A percentile compares a stretch with the other conserved stretches of the same genome.
These are phyloP conservation scores for Clathrus columnatus DNA, from an alignment of 768 basidiomycete genomes.

Conservation along the genomic window DNA sequence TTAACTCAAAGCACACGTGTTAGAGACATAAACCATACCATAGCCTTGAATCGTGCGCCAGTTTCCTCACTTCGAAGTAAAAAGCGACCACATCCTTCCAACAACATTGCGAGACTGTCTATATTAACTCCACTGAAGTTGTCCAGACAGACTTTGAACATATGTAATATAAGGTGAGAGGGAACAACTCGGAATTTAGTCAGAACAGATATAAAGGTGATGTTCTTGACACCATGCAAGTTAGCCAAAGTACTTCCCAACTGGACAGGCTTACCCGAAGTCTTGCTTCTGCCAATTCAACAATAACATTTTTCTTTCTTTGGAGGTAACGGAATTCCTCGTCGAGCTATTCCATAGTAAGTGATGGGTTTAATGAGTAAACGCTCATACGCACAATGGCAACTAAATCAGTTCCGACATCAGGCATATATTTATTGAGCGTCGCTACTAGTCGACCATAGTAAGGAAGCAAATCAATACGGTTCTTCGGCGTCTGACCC, in stretches of 20 bases:
- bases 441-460: conserved; percentile 88
- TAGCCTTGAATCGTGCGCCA: conserved; percentile 72
- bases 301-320: conserved; percentile 85
- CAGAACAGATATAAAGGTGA: conserved; percentile 78
- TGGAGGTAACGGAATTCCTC: conserved; percentile 96
- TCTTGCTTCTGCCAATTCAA: conserved; percentile 78
- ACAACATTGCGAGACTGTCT: conserved; percentile 82
- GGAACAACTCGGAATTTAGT: conserved; percentile 96
- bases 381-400: conserved; percentile 48
- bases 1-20: not conserved
- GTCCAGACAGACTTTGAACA: conserved; percentile 95
- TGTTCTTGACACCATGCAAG: conserved; percentile 49
- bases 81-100: conserved; percentile 93
- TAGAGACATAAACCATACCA: conserved; percentile 57
- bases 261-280: conserved; percentile 50
- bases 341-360: conserved; percentile 57
- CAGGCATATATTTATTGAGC: conserved; percentile 87
- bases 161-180: conserved; percentile 84
- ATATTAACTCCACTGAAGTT: conserved; percentile 90
- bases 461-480: conserved; percentile 86
- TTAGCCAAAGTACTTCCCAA: not conserved
- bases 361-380: not conserved
- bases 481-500: conserved; percentile 73
- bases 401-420: conserved; percentile 77
- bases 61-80: conserved; percentile 84